phyloP scores from a whole-genome alignment of 2,329 filamentous ascomycete species.

The Raffaelea deltoideospora region DNA sequence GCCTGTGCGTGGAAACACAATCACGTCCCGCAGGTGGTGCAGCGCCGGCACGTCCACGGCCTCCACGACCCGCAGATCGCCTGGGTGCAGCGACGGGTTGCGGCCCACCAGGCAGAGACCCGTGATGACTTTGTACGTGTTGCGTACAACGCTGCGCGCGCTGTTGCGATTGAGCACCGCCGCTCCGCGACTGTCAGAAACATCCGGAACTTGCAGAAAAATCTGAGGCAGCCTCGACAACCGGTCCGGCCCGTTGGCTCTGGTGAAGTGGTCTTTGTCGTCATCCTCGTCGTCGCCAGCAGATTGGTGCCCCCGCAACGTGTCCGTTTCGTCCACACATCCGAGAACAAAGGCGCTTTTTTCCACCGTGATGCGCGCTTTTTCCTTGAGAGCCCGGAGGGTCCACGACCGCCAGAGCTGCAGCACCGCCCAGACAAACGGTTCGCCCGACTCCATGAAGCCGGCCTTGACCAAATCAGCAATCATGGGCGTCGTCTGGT shows the following conservation, averaged over 20 bases:
- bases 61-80: conserved; percentile 75
- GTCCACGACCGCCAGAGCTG: conserved; percentile 81
- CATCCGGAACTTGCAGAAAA: conserved; percentile 64
- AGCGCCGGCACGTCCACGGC: conserved; percentile 65
- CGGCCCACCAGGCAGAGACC: conserved; percentile 74
- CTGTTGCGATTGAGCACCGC: background rate
- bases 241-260: too few relatives aligned
- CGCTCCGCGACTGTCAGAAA: conserved; percentile 20
- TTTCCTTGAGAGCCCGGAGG: conserved; percentile 81
- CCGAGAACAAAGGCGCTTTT: conserved; percentile 79
- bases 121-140: conserved; percentile 45
- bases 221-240: conserved; percentile 64
- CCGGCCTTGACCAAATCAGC: conserved; percentile 64
- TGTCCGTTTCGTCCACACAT: conserved; percentile 71
- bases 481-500: conserved; percentile 60
- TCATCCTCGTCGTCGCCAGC: background rate
- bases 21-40: conserved; percentile 64
- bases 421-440: conserved; percentile 67
- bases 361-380: conserved; percentile 69
- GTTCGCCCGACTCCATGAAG: conserved; percentile 61
- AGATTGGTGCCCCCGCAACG: conserved; percentile 53
- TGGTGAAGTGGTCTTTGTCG: conserved; percentile 16
- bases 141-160: conserved; percentile 14
- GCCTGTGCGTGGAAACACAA: conserved; percentile 54
- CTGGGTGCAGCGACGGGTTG: conserved; percentile 87